These are phyloP conservation scores for Tolypocladium sp. DNA, from an alignment of 2,329 filamentous ascomycete species.

Conservation along the genomic window DNA sequence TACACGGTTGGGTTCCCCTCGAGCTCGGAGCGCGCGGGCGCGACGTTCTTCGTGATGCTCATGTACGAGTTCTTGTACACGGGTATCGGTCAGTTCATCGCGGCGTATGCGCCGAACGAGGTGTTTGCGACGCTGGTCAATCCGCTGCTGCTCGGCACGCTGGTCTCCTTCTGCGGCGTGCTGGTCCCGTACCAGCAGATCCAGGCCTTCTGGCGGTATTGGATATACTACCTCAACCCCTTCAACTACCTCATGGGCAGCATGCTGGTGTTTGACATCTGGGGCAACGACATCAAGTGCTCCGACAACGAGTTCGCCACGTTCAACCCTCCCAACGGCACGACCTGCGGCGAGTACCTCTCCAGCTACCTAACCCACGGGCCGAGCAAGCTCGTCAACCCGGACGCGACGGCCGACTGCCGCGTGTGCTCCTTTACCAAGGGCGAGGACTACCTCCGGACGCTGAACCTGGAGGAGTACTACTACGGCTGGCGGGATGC, in stretches of 20 bases:
- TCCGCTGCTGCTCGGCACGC: constrained; percentile 43
- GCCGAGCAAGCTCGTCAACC: constrained; percentile 47
- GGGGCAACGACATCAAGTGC: constrained; percentile 37
- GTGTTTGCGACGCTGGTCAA: constrained; percentile 51
- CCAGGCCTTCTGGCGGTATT: constrained; percentile 57
- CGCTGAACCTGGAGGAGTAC: constrained; percentile 50
- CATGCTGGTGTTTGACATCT: constrained; percentile 43
- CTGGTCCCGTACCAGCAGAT: constrained; percentile 58
- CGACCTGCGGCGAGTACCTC: constrained; percentile 52
- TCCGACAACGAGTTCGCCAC: constrained; percentile 36
- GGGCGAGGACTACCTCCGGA: constrained; percentile 51
- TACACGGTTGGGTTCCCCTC: constrained; percentile 44
- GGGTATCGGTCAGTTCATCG: constrained; percentile 53
- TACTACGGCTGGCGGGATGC: constrained; percentile 60
- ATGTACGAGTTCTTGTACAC: constrained; percentile 53
- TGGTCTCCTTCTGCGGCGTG: constrained; percentile 67
- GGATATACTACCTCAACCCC: constrained; percentile 54
- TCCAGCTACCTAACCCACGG: constrained; percentile 34
- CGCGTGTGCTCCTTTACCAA: constrained; percentile 49
- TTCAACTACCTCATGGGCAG: constrained; percentile 53
- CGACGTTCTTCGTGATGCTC: constrained; percentile 44
- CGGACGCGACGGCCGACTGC: constrained; percentile 45
- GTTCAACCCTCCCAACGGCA: constrained; percentile 39
- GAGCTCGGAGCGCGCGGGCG: constrained; percentile 36
- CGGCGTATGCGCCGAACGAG: constrained; percentile 52